A percentile compares a stretch with the other conserved stretches of the same genome.
Evolutionary conservation across 805 yeast species (phyloP).

Genomic region (Myxozyma udenii): DNA sequence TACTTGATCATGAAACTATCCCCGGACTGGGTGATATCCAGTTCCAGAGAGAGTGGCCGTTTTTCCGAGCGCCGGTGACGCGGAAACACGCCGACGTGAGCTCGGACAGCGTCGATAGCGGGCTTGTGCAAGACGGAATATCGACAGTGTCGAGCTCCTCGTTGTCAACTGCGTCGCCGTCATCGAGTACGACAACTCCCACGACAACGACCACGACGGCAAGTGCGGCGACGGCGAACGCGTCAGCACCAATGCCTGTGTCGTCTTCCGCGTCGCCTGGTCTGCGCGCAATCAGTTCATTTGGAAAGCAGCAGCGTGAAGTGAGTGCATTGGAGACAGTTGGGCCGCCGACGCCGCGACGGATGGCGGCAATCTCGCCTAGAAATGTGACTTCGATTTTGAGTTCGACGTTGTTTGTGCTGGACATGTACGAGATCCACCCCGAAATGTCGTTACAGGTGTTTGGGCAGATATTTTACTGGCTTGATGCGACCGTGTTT

Average conservation of each 20-base stretch:
- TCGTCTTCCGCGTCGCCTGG: background rate
- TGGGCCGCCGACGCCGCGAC: conserved; percentile 78
- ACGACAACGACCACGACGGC: background rate
- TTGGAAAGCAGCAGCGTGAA: background rate
- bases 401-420: conserved; percentile 82
- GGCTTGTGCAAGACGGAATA: too few relatives aligned
- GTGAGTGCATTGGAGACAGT: conserved; percentile 9
- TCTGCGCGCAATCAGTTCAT: background rate
- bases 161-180: background rate
- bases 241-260: background rate
- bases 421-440: conserved; percentile 77
- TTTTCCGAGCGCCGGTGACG: conserved; percentile 49
- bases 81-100: background rate
- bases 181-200: background rate
- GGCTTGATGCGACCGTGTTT: conserved; percentile 70
- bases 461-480: conserved; percentile 70
- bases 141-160: background rate
- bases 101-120: background rate
- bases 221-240: background rate
- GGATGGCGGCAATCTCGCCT: conserved; percentile 87
- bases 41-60: conserved; percentile 71
- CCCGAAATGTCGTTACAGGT: conserved; percentile 76
- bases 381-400: conserved; percentile 49
- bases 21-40: conserved; percentile 75
- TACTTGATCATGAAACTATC: conserved; percentile 69